Evolutionary conservation across 352 stramenopile species (phyloP).

Genomic region (Albugo laibachii): DNA sequence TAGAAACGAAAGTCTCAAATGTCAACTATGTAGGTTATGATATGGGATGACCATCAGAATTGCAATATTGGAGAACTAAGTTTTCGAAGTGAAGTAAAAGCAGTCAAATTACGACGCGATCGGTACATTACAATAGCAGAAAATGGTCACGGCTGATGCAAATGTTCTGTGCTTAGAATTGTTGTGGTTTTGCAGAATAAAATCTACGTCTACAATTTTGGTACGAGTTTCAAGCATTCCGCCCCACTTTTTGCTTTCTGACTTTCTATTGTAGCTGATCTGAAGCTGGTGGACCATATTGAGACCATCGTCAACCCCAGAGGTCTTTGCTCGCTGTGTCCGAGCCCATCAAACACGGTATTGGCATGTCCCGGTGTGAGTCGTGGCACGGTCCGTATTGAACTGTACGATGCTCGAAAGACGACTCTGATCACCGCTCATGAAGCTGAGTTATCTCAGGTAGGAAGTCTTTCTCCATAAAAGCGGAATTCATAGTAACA

Average conservation of each 20-base stretch:
- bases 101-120: slow-evolving; percentile 90
- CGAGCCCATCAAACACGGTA: slow-evolving; percentile 85
- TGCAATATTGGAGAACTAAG: slow-evolving; percentile 94
- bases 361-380: slow-evolving; percentile 89
- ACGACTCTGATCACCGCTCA: slow-evolving; percentile 91
- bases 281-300: slow-evolving; percentile 95
- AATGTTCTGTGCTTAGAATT: slow-evolving; percentile 34
- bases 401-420: slow-evolving; percentile 93
- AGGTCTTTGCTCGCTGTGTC: slow-evolving; percentile 88
- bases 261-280: slow-evolving; percentile 48
- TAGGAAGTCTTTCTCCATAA: slow-evolving; percentile 5
- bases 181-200: slow-evolving; percentile 94
- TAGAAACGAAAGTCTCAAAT: background rate
- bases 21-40: slow-evolving; percentile 79
- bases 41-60: slow-evolving; percentile 98
- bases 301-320: slow-evolving; percentile 96
- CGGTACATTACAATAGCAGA: slow-evolving; percentile 14
- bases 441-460: slow-evolving; percentile 83
- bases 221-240: slow-evolving; percentile 12
- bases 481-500: background rate
- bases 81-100: slow-evolving; percentile 94
- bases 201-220: slow-evolving; percentile 97
- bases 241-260: background rate
- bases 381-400: slow-evolving; percentile 85
- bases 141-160: background rate